Conservation (phyloP, 208 protist species). For the Porcisia hertigi region DNA sequence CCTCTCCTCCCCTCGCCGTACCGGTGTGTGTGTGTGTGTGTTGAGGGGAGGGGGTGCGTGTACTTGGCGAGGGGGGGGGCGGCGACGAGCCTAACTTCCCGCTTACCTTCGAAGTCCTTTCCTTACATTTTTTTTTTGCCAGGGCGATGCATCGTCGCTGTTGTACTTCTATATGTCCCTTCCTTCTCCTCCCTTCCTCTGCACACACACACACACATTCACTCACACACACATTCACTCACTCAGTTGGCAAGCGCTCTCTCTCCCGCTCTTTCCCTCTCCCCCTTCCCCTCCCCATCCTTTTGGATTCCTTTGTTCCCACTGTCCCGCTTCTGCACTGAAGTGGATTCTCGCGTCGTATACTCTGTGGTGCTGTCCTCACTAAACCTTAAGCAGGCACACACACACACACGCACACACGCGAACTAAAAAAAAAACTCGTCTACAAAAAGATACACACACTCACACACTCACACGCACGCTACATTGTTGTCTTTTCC, state of each 20-base stretch:
- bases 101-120: no score
- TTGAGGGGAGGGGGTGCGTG: no score
- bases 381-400: constrained; percentile 1
- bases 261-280: background rate
- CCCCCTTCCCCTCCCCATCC: background rate
- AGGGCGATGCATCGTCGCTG: background rate
- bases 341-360: background rate
- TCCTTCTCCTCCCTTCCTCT: background rate
- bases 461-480: background rate
- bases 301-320: background rate
- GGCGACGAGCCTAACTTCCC: no score
- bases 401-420: constrained; percentile 1
- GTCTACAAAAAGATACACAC: no score
- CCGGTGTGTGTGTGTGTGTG: no score
- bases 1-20: no score
- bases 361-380: background rate
- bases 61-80: no score
- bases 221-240: background rate
- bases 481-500: background rate
- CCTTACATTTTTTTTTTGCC: no score
- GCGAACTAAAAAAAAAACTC: background rate
- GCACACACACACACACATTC: background rate
- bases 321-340: background rate
- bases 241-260: constrained; percentile 5
- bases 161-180: background rate